A percentile compares a stretch with the other conserved stretches of the same genome.
These are phyloP conservation scores for Paecilomyces niveus DNA, from an alignment of 2,329 filamentous ascomycete species.

Conservation along the genomic window DNA sequence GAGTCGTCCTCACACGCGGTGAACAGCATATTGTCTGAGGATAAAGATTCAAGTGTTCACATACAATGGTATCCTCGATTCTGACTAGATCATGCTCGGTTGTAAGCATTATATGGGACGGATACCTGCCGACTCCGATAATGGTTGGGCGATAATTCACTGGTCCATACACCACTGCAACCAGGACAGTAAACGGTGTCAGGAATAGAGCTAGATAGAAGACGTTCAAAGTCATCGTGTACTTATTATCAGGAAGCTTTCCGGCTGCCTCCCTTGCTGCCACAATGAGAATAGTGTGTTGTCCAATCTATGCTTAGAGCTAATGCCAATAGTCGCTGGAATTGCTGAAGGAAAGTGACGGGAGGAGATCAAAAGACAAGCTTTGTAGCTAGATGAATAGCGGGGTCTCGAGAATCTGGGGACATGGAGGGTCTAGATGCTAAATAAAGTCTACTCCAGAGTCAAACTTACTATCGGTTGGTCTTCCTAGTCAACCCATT, in stretches of 20 bases:
- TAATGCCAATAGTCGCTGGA: too few species aligned
- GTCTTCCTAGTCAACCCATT: too few species aligned
- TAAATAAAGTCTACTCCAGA: too few species aligned
- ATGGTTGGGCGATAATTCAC: neutral
- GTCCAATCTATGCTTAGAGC: too few species aligned
- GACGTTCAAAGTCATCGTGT: neutral
- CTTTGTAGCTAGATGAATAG: too few species aligned
- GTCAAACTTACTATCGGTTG: too few species aligned
- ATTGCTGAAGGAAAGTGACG: too few species aligned
- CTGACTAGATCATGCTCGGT: conserved; percentile 22
- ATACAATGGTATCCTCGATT: conserved; percentile 49
- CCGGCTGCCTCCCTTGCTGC: conserved; percentile 1
- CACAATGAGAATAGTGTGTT: too few species aligned
- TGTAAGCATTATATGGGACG: neutral
- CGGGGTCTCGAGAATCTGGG: too few species aligned
- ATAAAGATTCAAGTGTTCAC: conserved; percentile 56
- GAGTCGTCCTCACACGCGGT: conserved; percentile 48
- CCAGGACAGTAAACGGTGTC: neutral
- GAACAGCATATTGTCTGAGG: conserved; percentile 43
- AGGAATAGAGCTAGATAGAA: neutral
- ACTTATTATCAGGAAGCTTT: neutral
- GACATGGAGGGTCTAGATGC: too few species aligned
- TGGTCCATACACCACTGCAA: neutral
- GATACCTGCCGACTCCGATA: neutral
- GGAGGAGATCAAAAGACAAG: too few species aligned